Conservation (phyloP, 2,329 filamentous ascomycete species). For the Epichloe glyceriae region DNA sequence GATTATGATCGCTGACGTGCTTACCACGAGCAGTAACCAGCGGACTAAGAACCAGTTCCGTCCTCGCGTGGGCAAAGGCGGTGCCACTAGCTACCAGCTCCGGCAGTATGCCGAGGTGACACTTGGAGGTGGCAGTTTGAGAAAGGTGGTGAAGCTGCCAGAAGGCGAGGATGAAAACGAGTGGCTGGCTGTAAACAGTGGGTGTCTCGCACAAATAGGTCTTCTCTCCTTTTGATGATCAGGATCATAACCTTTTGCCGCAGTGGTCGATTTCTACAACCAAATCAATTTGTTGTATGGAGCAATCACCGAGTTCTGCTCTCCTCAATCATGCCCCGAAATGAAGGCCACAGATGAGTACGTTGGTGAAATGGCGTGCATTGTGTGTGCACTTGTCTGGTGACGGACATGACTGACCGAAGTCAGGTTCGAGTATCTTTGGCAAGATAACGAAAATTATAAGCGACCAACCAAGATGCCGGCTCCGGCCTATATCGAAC, state of each 20-base stretch:
- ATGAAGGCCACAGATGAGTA: constrained; percentile 99
- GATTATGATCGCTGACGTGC: constrained; percentile 18
- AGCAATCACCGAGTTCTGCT: constrained; percentile 98
- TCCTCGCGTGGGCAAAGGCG: constrained; percentile 77
- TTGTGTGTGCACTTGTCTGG: neutral
- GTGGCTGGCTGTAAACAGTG: constrained; percentile 96
- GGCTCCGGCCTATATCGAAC: constrained; percentile 93
- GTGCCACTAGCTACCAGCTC: constrained; percentile 77
- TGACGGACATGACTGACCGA: neutral
- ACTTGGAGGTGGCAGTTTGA: constrained; percentile 81
- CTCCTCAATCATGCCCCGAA: constrained; percentile 89
- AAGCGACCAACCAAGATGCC: constrained; percentile 97
- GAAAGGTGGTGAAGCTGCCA: constrained; percentile 91
- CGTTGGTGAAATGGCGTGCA: constrained; percentile 13
- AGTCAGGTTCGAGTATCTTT: constrained; percentile 86
- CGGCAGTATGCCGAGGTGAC: constrained; percentile 98
- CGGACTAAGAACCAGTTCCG: constrained; percentile 85
- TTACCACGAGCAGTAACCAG: constrained; percentile 42
- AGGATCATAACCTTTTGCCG: neutral
- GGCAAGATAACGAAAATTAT: constrained; percentile 91
- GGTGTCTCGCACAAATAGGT: constrained; percentile 14
- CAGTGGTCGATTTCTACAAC: constrained; percentile 99
- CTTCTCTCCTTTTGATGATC: neutral
- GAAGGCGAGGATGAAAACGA: constrained; percentile 97
- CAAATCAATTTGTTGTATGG: constrained; percentile 98